Conservation (phyloP, 2,329 filamentous ascomycete species). For the Didymella sp. region DNA sequence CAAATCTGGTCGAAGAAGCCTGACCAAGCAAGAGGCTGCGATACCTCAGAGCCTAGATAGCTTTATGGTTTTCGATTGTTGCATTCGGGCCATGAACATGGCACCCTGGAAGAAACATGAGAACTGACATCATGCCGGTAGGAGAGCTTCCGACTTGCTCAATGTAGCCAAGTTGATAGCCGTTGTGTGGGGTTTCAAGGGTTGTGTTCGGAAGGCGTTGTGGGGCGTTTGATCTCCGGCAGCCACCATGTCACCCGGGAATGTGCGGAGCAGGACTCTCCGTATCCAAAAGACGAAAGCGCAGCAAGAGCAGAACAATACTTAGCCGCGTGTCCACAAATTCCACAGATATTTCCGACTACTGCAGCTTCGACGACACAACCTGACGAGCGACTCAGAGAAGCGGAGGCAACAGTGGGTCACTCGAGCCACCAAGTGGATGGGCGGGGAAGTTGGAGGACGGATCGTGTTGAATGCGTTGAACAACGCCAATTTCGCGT, state of each 20-base stretch:
- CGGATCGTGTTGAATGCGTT: too few species aligned
- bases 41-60: constrained; percentile 7
- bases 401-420: too few species aligned
- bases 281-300: constrained; percentile 2
- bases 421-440: not conserved
- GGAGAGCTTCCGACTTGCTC: constrained; percentile 19
- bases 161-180: constrained; percentile 22
- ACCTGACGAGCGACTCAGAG: not conserved
- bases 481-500: not conserved
- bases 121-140: constrained; percentile 25
- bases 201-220: constrained; percentile 10
- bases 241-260: constrained; percentile 9
- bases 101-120: not conserved
- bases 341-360: not conserved
- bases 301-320: not conserved
- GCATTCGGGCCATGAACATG: constrained; percentile 4
- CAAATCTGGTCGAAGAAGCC: not conserved
- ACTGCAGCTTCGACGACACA: not conserved
- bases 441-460: not conserved
- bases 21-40: not conserved
- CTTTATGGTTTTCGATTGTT: not conserved
- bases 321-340: not conserved
- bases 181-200: constrained; percentile 19
- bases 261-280: constrained; percentile 1
- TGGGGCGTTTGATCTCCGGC: constrained; percentile 14